Evolutionary conservation across 1,284 basidiomycete genomes (phyloP), one percentile per base, ranked within the genome.

Genomic region (Leccinum ponderosum): DNA sequence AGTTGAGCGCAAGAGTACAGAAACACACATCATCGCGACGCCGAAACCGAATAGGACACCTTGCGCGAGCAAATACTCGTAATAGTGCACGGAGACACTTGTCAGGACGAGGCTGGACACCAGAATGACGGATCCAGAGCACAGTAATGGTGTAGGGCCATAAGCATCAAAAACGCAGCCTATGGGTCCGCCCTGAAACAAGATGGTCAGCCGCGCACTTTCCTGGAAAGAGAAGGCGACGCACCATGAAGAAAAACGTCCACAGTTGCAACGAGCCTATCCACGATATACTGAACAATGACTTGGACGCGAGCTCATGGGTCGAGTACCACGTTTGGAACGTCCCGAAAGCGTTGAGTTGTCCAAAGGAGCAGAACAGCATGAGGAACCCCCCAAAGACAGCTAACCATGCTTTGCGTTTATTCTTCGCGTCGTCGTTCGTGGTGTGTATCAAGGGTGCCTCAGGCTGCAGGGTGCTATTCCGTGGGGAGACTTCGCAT

Each of bases 1-100:
- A 57, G 37, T 20, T 4, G 8, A 27, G 42, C 50, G 55, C 22
- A 65, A 59, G 25, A 56, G 56, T 7, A 27, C 59, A n/a, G 29
- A 47, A 20, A 76, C 84, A 56, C 59, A 87, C 83, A 88, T 64
- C 60, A 87, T 67, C 6, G 83, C 86, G 29, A 83, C 82, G 9
- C 84, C 82, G n/a, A 86, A 66, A 31, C 86, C 86, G 62, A 86
- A 83, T 3, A 86, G 65, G 4, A 89, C 54, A 5, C 87, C 87
- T 66, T 89, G 87, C 0, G 80, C 76, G 15, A 89, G 75, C 33
- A 89, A 71, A 65, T 82, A 86, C 57, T 89, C 81, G 68, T 83
- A 86, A 67, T 83, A 86, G 60, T 78, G 70, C 3, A 75, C 79
- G n/a, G 78, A 82, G 29, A 89, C 61, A 66, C 84, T 85, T 8